These are phyloP conservation scores for Kluyveromyces nonfermentans DNA, from an alignment of 805 yeast species.

Conservation along the genomic window DNA sequence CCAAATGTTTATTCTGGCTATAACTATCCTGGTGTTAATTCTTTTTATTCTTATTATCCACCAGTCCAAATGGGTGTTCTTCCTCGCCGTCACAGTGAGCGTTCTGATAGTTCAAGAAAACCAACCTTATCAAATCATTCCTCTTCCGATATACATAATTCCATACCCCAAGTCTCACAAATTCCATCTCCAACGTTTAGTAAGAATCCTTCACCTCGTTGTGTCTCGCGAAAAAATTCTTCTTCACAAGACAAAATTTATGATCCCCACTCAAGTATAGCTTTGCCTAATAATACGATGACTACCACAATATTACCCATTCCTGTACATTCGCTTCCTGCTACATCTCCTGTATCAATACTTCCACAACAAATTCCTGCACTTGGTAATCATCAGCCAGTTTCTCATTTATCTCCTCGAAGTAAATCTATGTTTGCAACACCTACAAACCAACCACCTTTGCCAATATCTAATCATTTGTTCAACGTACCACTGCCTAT, in stretches of 20 bases:
- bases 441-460: not conserved
- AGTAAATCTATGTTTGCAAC: slow-evolving; percentile 1
- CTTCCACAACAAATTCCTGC: not conserved
- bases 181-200: not conserved
- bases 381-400: not conserved
- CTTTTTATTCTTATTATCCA: not conserved
- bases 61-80: not conserved
- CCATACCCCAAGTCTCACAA: not conserved
- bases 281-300: not conserved
- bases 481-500: slow-evolving; percentile 16
- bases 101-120: slow-evolving; percentile 6
- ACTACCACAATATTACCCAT: not conserved
- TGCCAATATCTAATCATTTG: not conserved
- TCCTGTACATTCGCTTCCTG: not conserved
- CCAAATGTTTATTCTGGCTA: not conserved
- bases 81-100: slow-evolving; percentile 8
- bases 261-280: slow-evolving; percentile 7
- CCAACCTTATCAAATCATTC: slow-evolving; percentile 5
- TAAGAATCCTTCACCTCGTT: not conserved
- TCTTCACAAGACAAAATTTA: slow-evolving; percentile 1
- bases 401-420: not conserved
- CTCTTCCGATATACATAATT: slow-evolving; percentile 4
- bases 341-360: not conserved
- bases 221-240: not conserved
- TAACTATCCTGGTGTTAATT: not conserved